Conservation (phyloP, 768 basidiomycete species). For the Boletus rubescentipes region DNA sequence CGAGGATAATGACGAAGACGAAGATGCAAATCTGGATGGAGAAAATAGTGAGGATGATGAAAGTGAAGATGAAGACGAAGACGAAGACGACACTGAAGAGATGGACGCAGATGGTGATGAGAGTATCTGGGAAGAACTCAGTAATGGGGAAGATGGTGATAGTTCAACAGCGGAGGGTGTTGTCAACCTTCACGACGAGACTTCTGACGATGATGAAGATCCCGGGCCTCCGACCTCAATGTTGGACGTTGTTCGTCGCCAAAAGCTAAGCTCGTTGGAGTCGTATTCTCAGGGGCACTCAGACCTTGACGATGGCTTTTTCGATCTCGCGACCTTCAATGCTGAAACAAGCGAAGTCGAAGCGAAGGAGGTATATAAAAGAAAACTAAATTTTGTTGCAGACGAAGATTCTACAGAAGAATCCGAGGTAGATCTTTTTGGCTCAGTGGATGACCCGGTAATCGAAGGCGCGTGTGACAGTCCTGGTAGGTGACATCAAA, state of each 20-base stretch:
- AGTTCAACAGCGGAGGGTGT: slow-evolving; percentile 27
- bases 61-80: slow-evolving; percentile 23
- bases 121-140: slow-evolving; percentile 29
- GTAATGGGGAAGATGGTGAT: slow-evolving; percentile 21
- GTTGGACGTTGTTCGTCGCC: slow-evolving; percentile 25
- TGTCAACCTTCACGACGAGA: slow-evolving; percentile 38
- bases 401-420: slow-evolving; percentile 53
- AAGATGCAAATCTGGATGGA: slow-evolving; percentile 18
- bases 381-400: slow-evolving; percentile 53
- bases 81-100: slow-evolving; percentile 32
- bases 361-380: slow-evolving; percentile 57
- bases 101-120: slow-evolving; percentile 27
- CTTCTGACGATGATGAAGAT: slow-evolving; percentile 39
- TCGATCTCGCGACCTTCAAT: slow-evolving; percentile 86
- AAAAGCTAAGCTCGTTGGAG: slow-evolving; percentile 22
- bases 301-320: slow-evolving; percentile 87
- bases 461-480: slow-evolving; percentile 43
- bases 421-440: slow-evolving; percentile 65
- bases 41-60: slow-evolving; percentile 20
- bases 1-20: slow-evolving; percentile 36
- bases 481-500: slow-evolving; percentile 36
- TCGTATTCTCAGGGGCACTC: slow-evolving; percentile 33
- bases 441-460: slow-evolving; percentile 48
- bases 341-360: slow-evolving; percentile 79
- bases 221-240: slow-evolving; percentile 22